phyloP scores from a whole-genome alignment of 805 yeast species.

The Nakazawaea wickerhamii region DNA sequence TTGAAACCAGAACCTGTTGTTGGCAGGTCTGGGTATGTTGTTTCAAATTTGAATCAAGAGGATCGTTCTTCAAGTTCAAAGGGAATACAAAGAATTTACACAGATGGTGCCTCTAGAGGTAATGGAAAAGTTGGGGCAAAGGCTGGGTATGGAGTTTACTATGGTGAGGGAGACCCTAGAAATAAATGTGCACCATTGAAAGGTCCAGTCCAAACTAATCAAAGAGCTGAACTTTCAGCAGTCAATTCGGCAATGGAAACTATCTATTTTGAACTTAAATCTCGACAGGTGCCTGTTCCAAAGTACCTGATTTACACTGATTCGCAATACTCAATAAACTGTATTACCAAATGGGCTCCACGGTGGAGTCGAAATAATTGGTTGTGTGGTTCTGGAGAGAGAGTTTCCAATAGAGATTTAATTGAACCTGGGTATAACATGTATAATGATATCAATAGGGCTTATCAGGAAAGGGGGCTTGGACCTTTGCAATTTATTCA shows the following conservation, averaged over 20 bases:
- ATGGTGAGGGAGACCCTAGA: conserved; percentile 47
- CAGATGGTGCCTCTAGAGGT: conserved; percentile 73
- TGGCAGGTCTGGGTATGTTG: too few relatives aligned
- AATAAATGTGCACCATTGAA: conserved; percentile 52
- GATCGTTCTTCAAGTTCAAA: too few relatives aligned
- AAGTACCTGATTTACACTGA: conserved; percentile 54
- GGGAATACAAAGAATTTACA: too few relatives aligned
- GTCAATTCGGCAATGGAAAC: conserved; percentile 47
- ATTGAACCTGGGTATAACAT: conserved; percentile 29
- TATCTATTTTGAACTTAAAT: conserved; percentile 29
- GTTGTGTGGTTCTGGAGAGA: conserved; percentile 30
- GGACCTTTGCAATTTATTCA: conserved; percentile 38
- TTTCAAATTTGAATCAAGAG: too few relatives aligned
- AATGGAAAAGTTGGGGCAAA: conserved; percentile 42
- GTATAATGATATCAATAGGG: conserved; percentile 29
- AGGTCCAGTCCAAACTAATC: conserved; percentile 58
- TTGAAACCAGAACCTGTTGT: too few relatives aligned
- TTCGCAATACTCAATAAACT: conserved; percentile 58
- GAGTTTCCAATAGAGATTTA: conserved; percentile 49
- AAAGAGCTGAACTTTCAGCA: conserved; percentile 75
- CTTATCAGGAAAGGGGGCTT: conserved; percentile 29
- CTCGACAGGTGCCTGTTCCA: conserved; percentile 15
- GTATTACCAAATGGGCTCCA: conserved; percentile 50
- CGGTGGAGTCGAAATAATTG: conserved; percentile 58
- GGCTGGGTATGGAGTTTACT: conserved; percentile 77